Percentiles rank a stretch among this genome's conserved stretches.
Evolutionary conservation across 192 early-diverging fungal species (phyloP).

Genomic region (Podila epigama): DNA sequence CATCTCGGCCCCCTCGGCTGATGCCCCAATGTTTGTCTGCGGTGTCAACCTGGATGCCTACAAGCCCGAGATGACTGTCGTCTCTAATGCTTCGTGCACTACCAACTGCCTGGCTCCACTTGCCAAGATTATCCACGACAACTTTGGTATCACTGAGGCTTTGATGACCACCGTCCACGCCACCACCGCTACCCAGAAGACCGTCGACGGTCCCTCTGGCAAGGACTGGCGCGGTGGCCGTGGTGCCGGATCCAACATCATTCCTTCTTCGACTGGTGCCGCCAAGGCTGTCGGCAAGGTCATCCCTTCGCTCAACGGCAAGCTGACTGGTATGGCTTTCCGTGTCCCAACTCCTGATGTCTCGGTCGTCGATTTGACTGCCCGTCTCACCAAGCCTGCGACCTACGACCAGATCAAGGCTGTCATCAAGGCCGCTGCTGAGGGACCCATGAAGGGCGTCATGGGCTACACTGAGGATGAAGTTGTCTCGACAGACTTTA

Average conservation of each 20-base stretch:
- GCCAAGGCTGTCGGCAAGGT: slow-evolving; percentile 99
- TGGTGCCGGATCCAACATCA: slow-evolving; percentile 94
- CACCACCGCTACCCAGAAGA: slow-evolving; percentile 99
- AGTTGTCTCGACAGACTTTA: slow-evolving; percentile 94
- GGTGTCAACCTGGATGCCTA: slow-evolving; percentile 98
- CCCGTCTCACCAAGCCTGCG: slow-evolving; percentile 89
- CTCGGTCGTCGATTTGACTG: slow-evolving; percentile 97
- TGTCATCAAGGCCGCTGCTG: slow-evolving; percentile 85
- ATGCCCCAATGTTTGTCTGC: slow-evolving; percentile 98
- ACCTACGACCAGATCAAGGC: slow-evolving; percentile 91
- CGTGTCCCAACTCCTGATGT: slow-evolving; percentile 93
- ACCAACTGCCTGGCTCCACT: slow-evolving; percentile 99
- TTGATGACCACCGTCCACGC: slow-evolving; percentile 99
- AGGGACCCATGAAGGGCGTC: slow-evolving; percentile 83
- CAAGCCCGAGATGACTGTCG: slow-evolving; percentile 83
- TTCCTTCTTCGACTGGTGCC: slow-evolving; percentile 96
- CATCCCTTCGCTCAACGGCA: slow-evolving; percentile 91
- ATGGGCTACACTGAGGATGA: slow-evolving; percentile 94
- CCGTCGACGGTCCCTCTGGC: slow-evolving; percentile 96
- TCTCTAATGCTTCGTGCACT: slow-evolving; percentile 99
- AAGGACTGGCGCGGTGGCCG: slow-evolving; percentile 99
- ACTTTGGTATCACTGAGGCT: slow-evolving; percentile 95
- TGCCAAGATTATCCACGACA: slow-evolving; percentile 95
- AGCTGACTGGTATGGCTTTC: slow-evolving; percentile 99
- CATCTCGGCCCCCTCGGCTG: slow-evolving; percentile 95